These are phyloP conservation scores for Penicillium brevicompactum DNA, from an alignment of 2,329 filamentous ascomycete species.

Conservation along the genomic window DNA sequence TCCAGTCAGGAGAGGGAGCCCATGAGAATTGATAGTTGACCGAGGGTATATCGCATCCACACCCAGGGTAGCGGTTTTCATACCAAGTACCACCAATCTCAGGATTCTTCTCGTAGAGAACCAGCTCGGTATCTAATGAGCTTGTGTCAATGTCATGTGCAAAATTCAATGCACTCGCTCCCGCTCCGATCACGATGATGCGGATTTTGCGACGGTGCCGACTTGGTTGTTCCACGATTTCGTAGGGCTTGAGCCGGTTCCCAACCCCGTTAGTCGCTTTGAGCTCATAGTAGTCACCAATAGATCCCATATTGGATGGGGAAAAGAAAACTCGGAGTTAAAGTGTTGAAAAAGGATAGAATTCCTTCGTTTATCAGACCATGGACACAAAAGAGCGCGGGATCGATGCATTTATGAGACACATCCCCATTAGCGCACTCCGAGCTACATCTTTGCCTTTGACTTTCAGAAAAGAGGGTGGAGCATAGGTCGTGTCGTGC, in stretches of 20 bases:
- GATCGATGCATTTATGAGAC: slow-evolving; percentile 6
- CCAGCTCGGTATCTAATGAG: slow-evolving; percentile 20
- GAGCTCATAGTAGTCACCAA: slow-evolving; percentile 1
- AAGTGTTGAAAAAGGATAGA: neutral
- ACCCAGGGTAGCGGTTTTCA: slow-evolving; percentile 37
- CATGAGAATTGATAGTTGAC: slow-evolving; percentile 38
- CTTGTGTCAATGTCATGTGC: slow-evolving; percentile 18
- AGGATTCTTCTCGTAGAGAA: slow-evolving; percentile 37
- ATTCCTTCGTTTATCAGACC: neutral
- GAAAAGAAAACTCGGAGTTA: neutral
- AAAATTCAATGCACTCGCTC: slow-evolving; percentile 19
- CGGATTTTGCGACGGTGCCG: slow-evolving; percentile 13
- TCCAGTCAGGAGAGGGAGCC: slow-evolving; percentile 26
- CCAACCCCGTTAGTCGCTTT: neutral
- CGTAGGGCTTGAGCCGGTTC: slow-evolving; percentile 1
- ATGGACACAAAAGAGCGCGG: neutral
- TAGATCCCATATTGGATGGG: slow-evolving; percentile 5
- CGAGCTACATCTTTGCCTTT: neutral
- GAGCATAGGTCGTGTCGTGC: neutral
- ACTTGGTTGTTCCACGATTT: slow-evolving; percentile 14
- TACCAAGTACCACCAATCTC: slow-evolving; percentile 42
- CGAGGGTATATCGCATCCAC: slow-evolving; percentile 35
- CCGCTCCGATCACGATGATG: slow-evolving; percentile 19
- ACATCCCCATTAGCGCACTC: neutral
- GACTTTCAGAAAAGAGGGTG: neutral